phyloP scores from a whole-genome alignment of 2,329 filamentous ascomycete genomes.

The Trichoderma arundinaceum region DNA sequence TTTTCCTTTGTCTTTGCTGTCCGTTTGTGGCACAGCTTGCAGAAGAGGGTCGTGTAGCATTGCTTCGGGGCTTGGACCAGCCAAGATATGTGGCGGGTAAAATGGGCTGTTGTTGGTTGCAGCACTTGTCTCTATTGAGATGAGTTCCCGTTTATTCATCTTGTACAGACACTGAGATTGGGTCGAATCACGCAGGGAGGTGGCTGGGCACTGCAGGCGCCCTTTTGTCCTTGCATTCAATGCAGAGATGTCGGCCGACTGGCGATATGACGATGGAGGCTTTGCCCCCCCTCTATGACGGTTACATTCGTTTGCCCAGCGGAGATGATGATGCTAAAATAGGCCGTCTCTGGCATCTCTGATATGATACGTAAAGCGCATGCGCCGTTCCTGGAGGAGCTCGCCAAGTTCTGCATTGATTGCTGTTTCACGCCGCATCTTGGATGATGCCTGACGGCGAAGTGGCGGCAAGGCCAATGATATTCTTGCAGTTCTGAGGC shows the following conservation, averaged over 20 bases:
- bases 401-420: background rate
- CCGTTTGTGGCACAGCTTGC: slow-evolving; percentile 5
- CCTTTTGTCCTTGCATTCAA: background rate
- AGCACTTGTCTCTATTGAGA: background rate
- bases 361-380: background rate
- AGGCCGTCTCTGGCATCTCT: background rate
- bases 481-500: background rate
- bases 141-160: background rate
- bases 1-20: background rate
- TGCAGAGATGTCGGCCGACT: background rate
- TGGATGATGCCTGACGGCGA: background rate
- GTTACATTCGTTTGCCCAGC: slow-evolving; percentile 1
- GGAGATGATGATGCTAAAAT: background rate
- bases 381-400: background rate
- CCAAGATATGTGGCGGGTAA: background rate
- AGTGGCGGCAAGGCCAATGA: background rate
- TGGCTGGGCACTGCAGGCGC: background rate
- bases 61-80: background rate
- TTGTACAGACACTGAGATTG: background rate
- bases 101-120: slow-evolving; percentile 3
- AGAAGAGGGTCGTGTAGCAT: background rate
- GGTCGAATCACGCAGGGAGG: background rate
- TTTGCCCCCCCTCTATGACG: background rate
- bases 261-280: background rate
- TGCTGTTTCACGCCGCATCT: background rate